These are phyloP conservation scores for Kuraishia cidri DNA, from an alignment of 805 yeast species.

Conservation along the genomic window DNA sequence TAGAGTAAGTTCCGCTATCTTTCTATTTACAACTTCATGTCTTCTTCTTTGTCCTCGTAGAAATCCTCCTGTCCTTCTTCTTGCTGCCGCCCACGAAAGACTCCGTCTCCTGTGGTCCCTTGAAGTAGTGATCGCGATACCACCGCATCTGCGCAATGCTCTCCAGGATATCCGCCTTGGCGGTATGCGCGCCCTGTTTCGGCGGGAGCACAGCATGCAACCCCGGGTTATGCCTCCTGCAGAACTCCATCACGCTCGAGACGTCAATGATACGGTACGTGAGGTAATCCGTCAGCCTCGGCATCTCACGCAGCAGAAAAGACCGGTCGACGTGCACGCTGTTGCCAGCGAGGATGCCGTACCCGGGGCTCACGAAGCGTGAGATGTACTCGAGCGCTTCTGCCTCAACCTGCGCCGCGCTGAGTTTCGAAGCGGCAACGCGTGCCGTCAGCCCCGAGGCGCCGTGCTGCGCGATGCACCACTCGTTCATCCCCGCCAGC, in stretches of 20 bases:
- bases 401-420: slow-evolving; percentile 50
- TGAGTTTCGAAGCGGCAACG: slow-evolving; percentile 43
- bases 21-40: too few relatives aligned
- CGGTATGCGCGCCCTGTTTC: slow-evolving; percentile 75
- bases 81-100: neutral
- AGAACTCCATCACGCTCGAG: slow-evolving; percentile 75
- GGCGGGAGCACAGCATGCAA: slow-evolving; percentile 48
- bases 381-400: slow-evolving; percentile 58
- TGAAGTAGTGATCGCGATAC: slow-evolving; percentile 61
- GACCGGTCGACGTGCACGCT: slow-evolving; percentile 86
- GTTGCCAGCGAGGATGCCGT: slow-evolving; percentile 83
- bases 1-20: too few relatives aligned
- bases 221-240: slow-evolving; percentile 65
- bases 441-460: slow-evolving; percentile 67
- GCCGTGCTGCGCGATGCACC: slow-evolving; percentile 85
- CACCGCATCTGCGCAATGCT: slow-evolving; percentile 78
- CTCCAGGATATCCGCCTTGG: slow-evolving; percentile 80
- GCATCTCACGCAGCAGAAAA: slow-evolving; percentile 80
- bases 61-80: too few relatives aligned
- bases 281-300: slow-evolving; percentile 50
- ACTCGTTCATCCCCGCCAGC: slow-evolving; percentile 71
- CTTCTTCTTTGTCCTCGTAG: too few relatives aligned
- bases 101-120: slow-evolving; percentile 3
- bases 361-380: slow-evolving; percentile 40
- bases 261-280: slow-evolving; percentile 86